Evolutionary conservation across 768 basidiomycete genomes (phyloP), one percentile per base, ranked within the genome.

Genomic region (Suillus placidus): DNA sequence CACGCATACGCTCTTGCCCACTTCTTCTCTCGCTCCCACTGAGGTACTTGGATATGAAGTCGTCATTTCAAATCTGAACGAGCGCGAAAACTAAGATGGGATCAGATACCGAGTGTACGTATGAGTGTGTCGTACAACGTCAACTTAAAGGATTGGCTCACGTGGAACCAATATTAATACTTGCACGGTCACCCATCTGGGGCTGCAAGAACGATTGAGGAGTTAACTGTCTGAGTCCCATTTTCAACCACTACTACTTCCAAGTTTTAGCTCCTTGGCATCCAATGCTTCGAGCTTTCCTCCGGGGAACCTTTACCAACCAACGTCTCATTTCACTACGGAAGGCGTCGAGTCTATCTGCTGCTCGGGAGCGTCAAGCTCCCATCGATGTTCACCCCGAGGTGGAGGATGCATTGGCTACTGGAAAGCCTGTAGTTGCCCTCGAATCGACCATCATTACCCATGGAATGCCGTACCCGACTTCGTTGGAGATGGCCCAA

Each of bases 361-460:
- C 14, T 42, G 58, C 58, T 42, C 58, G 26, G 38, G 38, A 42
- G 58, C 58, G 58, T 60, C 40, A 30, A 30, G 58, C 68, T 56
- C 79, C 77, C n/a, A 62, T 94, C 13, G 92, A 94, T 75, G 74
- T 94, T 38, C 89, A 90, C 62, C 90, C 92, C 10, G 95, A 99
- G 75, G 89, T 98, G 38, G 80, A 90, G 68, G 85, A 95, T 63
- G 95, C 96, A 4, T 82, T 97, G 26, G 80, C 83, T 5, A 79
- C 82, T 49, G 79, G 82, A 12, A 81, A 79, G 67, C 88, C 95
- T 23, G 82, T 98, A 54, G 94, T 98, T 13, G 95, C 96, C 14
- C 86, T 99, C 13, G 97, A 99, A 76, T 93, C 92, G 2, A 90
- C 97, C 1, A 86, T 99, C 62, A 88, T 97, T 66, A 95, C 95